Evolutionary conservation across 768 basidiomycete species (phyloP).

Genomic region (Auricularia cornea): DNA sequence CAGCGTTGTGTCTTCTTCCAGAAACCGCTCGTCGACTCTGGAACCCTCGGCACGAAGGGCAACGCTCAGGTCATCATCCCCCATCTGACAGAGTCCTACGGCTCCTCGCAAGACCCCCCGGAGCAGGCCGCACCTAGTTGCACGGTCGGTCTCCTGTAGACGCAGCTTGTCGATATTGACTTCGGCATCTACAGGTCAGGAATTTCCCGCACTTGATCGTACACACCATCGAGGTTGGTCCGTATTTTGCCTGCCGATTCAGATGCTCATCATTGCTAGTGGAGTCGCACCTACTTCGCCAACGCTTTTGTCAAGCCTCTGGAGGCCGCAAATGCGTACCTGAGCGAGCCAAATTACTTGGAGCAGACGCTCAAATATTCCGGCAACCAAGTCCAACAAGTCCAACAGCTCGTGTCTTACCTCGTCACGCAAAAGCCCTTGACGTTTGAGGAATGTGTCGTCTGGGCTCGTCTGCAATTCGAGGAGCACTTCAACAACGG

Average conservation of each 20-base stretch:
- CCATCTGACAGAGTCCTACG: constrained; percentile 91
- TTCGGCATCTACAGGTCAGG: constrained; percentile 41
- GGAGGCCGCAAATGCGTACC: constrained; percentile 90
- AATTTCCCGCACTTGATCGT: constrained; percentile 98
- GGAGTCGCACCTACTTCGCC: constrained; percentile 91
- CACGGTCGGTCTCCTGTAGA: constrained; percentile 37
- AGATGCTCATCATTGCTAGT: constrained; percentile 38
- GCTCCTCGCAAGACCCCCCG: constrained; percentile 96
- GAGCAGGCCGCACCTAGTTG: constrained; percentile 96
- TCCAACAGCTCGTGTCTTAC: constrained; percentile 81
- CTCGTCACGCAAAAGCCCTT: constrained; percentile 89
- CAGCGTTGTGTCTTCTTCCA: constrained; percentile 93
- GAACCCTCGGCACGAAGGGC: constrained; percentile 96
- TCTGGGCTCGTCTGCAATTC: constrained; percentile 94
- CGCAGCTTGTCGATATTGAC: too few relatives aligned
- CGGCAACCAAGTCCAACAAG: constrained; percentile 83
- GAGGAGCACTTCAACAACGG: constrained; percentile 90
- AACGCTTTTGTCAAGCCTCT: constrained; percentile 88
- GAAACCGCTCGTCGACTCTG: constrained; percentile 94
- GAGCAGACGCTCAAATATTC: constrained; percentile 86
- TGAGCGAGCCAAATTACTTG: constrained; percentile 92
- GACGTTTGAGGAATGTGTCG: constrained; percentile 94
- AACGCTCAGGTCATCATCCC: constrained; percentile 95
- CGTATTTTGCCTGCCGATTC: background rate
- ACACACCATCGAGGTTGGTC: constrained; percentile 86